phyloP scores from a whole-genome alignment of 2,329 filamentous ascomycete species.

The Apiospora malaysiana region DNA sequence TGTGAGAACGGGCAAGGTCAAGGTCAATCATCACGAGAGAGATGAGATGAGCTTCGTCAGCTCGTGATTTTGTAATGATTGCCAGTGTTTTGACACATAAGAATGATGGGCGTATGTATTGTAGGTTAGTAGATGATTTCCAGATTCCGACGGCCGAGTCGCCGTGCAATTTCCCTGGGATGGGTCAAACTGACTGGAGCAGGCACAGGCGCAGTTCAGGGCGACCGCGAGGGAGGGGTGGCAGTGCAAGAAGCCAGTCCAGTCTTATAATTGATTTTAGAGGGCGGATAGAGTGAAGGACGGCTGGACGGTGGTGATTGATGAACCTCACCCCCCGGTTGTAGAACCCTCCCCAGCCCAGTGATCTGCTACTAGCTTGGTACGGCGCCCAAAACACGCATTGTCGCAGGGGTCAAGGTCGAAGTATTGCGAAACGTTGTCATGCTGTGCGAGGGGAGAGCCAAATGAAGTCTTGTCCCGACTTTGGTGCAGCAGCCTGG shows the following conservation, averaged over 20 bases:
- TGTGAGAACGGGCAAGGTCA: background rate
- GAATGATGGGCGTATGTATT: background rate
- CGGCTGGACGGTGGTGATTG: background rate
- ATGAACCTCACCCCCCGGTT: background rate
- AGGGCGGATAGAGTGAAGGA: background rate
- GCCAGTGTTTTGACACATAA: background rate
- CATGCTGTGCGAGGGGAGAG: background rate
- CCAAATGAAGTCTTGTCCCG: background rate
- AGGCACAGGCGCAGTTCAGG: slow-evolving; percentile 22
- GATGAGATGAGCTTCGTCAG: slow-evolving; percentile 14
- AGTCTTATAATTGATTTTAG: slow-evolving; percentile 10
- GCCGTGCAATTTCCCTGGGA: slow-evolving; percentile 21
- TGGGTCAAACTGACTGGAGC: slow-evolving; percentile 25
- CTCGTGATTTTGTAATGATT: slow-evolving; percentile 10
- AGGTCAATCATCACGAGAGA: slow-evolving; percentile 2
- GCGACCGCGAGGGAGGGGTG: slow-evolving; percentile 14
- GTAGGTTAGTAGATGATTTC: background rate
- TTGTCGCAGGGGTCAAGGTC: slow-evolving; percentile 19
- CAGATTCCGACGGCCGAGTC: slow-evolving; percentile 4
- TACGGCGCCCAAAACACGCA: slow-evolving; percentile 18
- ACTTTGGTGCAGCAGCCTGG: slow-evolving; percentile 1
- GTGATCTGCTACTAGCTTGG: slow-evolving; percentile 15
- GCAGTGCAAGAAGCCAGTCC: slow-evolving; percentile 20
- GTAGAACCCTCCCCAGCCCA: background rate
- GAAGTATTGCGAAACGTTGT: slow-evolving; percentile 18